phyloP scores from a whole-genome alignment of 2,329 filamentous ascomycete genomes.

The Nemania sp. region DNA sequence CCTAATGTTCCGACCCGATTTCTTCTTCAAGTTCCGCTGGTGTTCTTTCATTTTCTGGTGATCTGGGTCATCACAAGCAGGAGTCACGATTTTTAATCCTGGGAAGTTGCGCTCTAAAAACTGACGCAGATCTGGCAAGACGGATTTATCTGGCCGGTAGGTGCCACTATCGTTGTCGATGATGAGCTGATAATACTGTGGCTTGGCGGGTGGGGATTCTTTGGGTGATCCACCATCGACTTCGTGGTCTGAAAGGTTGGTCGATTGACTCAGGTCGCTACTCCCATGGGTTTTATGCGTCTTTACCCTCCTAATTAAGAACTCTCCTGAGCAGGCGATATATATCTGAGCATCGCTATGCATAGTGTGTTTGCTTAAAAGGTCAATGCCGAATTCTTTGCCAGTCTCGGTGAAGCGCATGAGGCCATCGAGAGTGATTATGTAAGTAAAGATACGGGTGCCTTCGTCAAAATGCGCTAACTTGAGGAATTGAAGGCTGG shows the following conservation, averaged over 20 bases:
- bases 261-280: conserved; percentile 58
- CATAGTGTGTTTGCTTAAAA: conserved; percentile 96
- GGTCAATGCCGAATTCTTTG: conserved; percentile 93
- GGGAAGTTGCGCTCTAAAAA: conserved; percentile 82
- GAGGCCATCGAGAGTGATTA: conserved; percentile 86
- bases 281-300: conserved; percentile 60
- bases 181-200: conserved; percentile 80
- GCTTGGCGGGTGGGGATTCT: conserved; percentile 59
- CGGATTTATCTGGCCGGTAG: conserved; percentile 84
- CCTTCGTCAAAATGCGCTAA: conserved; percentile 89
- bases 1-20: conserved; percentile 62
- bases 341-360: conserved; percentile 93
- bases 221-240: conserved; percentile 62
- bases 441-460: conserved; percentile 89
- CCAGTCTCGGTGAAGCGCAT: conserved; percentile 95
- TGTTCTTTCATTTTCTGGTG: conserved; percentile 80
- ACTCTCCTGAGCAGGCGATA: conserved; percentile 92
- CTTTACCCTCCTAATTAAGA: conserved; percentile 81
- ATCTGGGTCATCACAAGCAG: conserved; percentile 83
- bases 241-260: conserved; percentile 62
- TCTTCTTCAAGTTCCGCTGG: conserved; percentile 80
- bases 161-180: conserved; percentile 98
- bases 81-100: conserved; percentile 77
- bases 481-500: conserved; percentile 84
- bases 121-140: conserved; percentile 76